Conservation (phyloP, 2,329 filamentous ascomycete species). For the Monosporascus ibericus region DNA sequence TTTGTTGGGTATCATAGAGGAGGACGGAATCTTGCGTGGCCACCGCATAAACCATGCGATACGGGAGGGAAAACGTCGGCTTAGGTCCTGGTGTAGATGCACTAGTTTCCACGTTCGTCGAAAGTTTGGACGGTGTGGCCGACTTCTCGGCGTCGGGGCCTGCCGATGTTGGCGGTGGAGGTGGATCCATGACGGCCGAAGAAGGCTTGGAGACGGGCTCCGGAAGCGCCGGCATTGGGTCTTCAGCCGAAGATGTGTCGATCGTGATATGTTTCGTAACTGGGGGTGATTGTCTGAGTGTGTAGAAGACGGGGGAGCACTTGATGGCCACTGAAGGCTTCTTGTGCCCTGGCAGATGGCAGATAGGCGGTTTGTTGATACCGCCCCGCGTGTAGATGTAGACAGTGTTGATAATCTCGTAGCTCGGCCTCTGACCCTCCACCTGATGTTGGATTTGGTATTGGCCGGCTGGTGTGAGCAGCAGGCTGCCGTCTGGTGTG, state of each 20-base stretch:
- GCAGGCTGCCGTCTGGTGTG: slow-evolving; percentile 86
- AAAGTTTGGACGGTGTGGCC: slow-evolving; percentile 45
- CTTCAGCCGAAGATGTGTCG: slow-evolving; percentile 84
- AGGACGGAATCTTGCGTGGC: slow-evolving; percentile 94
- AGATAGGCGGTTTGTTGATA: slow-evolving; percentile 92
- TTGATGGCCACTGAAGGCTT: slow-evolving; percentile 95
- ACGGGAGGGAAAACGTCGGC: slow-evolving; percentile 76
- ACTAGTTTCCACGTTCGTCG: slow-evolving; percentile 36
- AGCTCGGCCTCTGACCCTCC: slow-evolving; percentile 61
- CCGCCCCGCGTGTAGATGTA: slow-evolving; percentile 97
- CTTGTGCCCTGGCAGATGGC: slow-evolving; percentile 93
- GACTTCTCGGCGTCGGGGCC: slow-evolving; percentile 40
- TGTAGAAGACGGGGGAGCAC: slow-evolving; percentile 88
- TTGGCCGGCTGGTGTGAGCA: slow-evolving; percentile 92
- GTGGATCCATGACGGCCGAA: slow-evolving; percentile 71
- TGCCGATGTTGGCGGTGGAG: slow-evolving; percentile 54
- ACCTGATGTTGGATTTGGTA: slow-evolving; percentile 73
- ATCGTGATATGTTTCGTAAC: slow-evolving; percentile 86
- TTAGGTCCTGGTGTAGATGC: slow-evolving; percentile 52
- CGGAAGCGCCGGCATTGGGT: slow-evolving; percentile 75
- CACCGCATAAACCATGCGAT: slow-evolving; percentile 93
- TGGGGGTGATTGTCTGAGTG: slow-evolving; percentile 61
- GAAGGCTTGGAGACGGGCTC: slow-evolving; percentile 68
- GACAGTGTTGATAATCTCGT: slow-evolving; percentile 92
- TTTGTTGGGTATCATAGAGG: slow-evolving; percentile 95